Evolutionary conservation across 208 protist species (phyloP).

Genomic region (Jaenimonas drosophilae): DNA sequence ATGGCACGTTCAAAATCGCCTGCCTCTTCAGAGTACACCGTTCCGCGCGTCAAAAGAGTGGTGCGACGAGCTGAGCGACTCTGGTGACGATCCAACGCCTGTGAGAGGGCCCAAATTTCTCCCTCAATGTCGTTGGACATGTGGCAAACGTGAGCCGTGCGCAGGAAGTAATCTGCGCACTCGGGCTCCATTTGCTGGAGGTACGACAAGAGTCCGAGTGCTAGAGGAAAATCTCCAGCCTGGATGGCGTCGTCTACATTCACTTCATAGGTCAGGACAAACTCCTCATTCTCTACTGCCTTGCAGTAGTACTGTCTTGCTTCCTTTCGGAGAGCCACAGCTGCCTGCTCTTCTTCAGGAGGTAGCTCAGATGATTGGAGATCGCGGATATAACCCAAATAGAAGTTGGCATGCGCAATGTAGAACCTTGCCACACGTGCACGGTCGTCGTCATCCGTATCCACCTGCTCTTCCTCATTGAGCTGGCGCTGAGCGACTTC

Average conservation of each 20-base stretch:
- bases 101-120: conserved; percentile 52
- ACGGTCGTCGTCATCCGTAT: neutral
- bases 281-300: conserved; percentile 29
- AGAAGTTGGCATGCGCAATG: conserved; percentile 70
- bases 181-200: conserved; percentile 50
- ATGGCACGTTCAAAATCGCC: conserved; percentile 60
- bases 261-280: conserved; percentile 50
- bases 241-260: conserved; percentile 40
- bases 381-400: conserved; percentile 47
- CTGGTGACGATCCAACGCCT: conserved; percentile 65
- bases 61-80: conserved; percentile 25
- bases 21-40: conserved; percentile 39
- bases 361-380: neutral
- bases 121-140: conserved; percentile 25
- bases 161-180: conserved; percentile 45
- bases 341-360: neutral
- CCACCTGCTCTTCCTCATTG: neutral
- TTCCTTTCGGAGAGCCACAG: conserved; percentile 11
- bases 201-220: conserved; percentile 45
- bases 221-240: conserved; percentile 31
- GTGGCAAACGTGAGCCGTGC: conserved; percentile 48
- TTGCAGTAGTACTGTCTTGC: conserved; percentile 30
- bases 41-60: conserved; percentile 69
- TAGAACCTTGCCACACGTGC: conserved; percentile 31
- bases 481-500: conserved; percentile 16